phyloP scores from a whole-genome alignment of 495 filamentous ascomycete species.

The Daldinia concentrica region DNA sequence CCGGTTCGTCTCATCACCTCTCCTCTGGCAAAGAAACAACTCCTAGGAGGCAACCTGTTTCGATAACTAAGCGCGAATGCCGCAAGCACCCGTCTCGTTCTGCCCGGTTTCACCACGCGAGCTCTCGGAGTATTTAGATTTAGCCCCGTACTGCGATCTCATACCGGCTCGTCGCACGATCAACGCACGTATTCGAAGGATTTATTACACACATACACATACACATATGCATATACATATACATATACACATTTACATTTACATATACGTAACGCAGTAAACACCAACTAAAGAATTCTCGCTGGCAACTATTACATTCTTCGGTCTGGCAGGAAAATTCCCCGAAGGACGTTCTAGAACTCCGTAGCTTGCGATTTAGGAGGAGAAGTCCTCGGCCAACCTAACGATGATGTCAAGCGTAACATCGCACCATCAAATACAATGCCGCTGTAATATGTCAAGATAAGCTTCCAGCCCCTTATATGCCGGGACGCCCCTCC shows the following conservation, averaged over 20 bases:
- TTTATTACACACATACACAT: not conserved
- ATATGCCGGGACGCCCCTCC: not conserved
- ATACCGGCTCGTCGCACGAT: not conserved
- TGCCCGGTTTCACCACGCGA: conserved; percentile 36
- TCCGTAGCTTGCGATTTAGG: not conserved
- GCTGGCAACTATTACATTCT: not conserved
- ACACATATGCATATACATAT: not conserved
- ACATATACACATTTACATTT: not conserved
- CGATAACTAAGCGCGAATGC: not conserved
- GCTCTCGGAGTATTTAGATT: conserved; percentile 28
- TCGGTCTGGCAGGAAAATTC: not conserved
- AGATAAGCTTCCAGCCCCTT: not conserved
- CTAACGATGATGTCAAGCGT: conserved; percentile 14
- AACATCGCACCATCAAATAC: not conserved
- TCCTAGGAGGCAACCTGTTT: not conserved
- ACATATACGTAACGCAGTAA: not conserved
- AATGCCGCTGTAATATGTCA: not conserved
- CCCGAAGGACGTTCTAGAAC: conserved; percentile 4
- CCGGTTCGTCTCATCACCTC: conserved; percentile 4
- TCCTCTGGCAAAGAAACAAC: not conserved
- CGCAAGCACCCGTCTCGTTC: conserved; percentile 20
- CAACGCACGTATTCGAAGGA: conserved; percentile 4
- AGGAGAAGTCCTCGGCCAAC: not conserved
- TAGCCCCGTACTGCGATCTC: conserved; percentile 11
- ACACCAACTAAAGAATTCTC: not conserved